Evolutionary conservation across 106 monocot genomes (phyloP).

Genomic region (Amphibolis antarctica): DNA sequence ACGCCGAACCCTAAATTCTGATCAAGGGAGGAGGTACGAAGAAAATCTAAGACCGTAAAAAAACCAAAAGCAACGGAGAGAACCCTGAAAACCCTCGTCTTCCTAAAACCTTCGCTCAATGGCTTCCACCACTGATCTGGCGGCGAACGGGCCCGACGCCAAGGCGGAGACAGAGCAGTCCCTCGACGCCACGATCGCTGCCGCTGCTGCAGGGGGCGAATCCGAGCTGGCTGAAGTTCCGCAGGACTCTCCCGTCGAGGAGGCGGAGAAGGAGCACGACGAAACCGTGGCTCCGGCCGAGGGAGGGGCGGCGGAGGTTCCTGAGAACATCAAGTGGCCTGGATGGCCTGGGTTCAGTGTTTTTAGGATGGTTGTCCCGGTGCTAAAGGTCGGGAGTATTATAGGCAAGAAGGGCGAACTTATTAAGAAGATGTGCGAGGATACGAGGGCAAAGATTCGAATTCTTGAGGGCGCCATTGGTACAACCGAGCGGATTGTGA

Average conservation of each 20-base stretch:
- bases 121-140: background rate
- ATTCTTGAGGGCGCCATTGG: constrained; percentile 60
- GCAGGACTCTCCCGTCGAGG: background rate
- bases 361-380: constrained; percentile 62
- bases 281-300: constrained; percentile 3
- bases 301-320: background rate
- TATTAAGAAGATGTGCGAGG: constrained; percentile 74
- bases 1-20: too few species aligned
- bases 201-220: too few species aligned
- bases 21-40: too few species aligned
- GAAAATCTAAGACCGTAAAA: too few species aligned
- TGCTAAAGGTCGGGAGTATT: constrained; percentile 68
- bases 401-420: constrained; percentile 78
- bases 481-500: constrained; percentile 69
- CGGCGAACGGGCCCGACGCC: background rate
- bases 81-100: too few species aligned
- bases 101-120: background rate
- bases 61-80: too few species aligned
- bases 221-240: background rate
- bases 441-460: constrained; percentile 59
- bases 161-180: background rate
- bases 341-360: constrained; percentile 85
- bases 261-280: background rate
- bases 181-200: background rate
- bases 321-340: constrained; percentile 56